phyloP scores from a whole-genome alignment of 164 flowering plant genomes.

The Stephania japonica region DNA sequence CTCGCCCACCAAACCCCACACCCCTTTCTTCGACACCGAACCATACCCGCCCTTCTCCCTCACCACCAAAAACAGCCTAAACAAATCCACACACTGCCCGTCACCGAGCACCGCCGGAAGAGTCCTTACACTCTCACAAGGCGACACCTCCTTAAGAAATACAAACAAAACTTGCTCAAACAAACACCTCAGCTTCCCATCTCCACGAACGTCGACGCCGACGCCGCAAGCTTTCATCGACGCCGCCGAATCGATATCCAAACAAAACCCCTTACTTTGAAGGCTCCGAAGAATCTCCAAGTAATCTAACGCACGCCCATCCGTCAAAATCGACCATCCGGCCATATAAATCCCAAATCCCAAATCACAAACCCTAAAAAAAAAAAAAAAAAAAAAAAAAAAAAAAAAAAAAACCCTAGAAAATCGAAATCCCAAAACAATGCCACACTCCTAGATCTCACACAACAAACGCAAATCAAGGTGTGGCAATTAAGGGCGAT shows the following conservation, averaged over 20 bases:
- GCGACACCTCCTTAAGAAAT: slow-evolving; percentile 27
- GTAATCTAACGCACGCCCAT: slow-evolving; percentile 29
- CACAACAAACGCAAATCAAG: not conserved
- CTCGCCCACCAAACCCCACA: slow-evolving; percentile 43
- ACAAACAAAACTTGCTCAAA: slow-evolving; percentile 25
- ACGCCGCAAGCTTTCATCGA: slow-evolving; percentile 8
- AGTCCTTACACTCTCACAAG: slow-evolving; percentile 23
- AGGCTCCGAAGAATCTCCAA: slow-evolving; percentile 18
- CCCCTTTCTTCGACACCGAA: slow-evolving; percentile 25
- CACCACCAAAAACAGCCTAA: slow-evolving; percentile 45
- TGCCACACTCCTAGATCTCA: not conserved
- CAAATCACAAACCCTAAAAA: not conserved
- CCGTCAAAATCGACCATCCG: slow-evolving; percentile 39
- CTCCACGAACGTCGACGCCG: not conserved
- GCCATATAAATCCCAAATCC: slow-evolving; percentile 31
- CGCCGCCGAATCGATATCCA: slow-evolving; percentile 15
- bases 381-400: too few species aligned
- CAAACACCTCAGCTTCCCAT: slow-evolving; percentile 15
- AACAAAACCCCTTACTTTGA: slow-evolving; percentile 13
- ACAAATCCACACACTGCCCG: slow-evolving; percentile 52
- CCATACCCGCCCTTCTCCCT: slow-evolving; percentile 48
- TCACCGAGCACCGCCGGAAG: slow-evolving; percentile 53
- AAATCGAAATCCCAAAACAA: not conserved
- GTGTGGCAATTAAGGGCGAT: not conserved
- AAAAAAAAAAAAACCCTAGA: too few species aligned